Evolutionary conservation across 2,329 filamentous ascomycete genomes (phyloP), one percentile per base, ranked within the genome.

Genomic region (Ophiocordyceps robertsii): DNA sequence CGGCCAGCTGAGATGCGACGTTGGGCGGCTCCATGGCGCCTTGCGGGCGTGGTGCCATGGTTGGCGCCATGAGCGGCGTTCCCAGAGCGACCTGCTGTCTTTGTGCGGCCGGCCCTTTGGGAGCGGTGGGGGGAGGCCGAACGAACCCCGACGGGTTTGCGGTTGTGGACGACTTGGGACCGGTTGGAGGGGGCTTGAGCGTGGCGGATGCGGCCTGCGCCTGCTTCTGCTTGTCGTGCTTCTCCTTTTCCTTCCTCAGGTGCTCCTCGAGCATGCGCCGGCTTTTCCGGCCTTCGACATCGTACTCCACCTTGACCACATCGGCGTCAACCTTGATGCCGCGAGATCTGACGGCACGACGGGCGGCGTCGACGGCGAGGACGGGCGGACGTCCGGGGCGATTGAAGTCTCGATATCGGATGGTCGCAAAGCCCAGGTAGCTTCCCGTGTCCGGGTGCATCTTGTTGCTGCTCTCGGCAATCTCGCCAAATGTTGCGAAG

Each of bases 391-490:
- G 55, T 37, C 58, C 61, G 5, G 58, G 51, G 13, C 59, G 61
- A 66, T 77, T 73, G 2, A 72, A 68, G 57, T 96, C 90, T 54
- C 83, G 80, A 61, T 93, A 98, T 45, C 83, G 80, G 56, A 98
- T 87, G 14, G 87, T 86, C 50, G 86, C 94, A 57, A 98, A 89
- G 12, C 92, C 92, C 12, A 98, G 73, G 57, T 93, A 94, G 56
- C 86, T 92, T 16, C 92, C 92, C 12, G 89, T 96, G 44, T 89
- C 82, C 9, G 92, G 92, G 61, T 98, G 88, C 55, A 93, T 90
- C 59, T 93, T 90, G 57, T 95, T 95, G 56, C 86, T 88, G 53
- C 93, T 83, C 56, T 89, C 84, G 37, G 83, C 82, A 48, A 98
- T 89, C 45, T 95, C 86, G 42, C 88, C 88, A 63, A 84, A 94